Percentiles rank a stretch among this genome's conserved stretches.
phyloP scores from a whole-genome alignment of 2,329 filamentous ascomycete genomes.

The Fusarium begoniae region DNA sequence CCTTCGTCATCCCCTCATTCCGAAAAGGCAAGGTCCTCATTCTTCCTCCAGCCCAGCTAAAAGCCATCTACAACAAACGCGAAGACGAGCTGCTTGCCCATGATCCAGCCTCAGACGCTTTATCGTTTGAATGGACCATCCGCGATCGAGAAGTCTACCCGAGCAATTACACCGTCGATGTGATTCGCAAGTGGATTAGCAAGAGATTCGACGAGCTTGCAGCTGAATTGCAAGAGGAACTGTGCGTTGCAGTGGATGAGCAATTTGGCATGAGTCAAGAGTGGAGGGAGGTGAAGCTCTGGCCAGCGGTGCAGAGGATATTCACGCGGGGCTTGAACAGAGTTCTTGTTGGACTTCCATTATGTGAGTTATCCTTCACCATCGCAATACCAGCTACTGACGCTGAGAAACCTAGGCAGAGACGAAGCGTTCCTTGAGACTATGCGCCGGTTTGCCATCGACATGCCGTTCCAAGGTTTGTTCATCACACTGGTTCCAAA shows the following conservation, averaged over 20 bases:
- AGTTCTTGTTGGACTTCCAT: neutral
- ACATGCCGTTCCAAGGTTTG: neutral
- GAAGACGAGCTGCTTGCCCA: neutral
- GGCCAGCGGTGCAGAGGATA: neutral
- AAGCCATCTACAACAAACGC: neutral
- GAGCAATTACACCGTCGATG: neutral
- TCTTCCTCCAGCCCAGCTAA: neutral
- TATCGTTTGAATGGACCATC: neutral
- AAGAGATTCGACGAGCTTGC: neutral
- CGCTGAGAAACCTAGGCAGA: neutral
- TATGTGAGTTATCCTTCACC: neutral
- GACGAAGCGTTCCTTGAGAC: neutral
- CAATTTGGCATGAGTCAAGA: neutral
- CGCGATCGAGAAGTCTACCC: neutral
- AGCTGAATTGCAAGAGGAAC: neutral
- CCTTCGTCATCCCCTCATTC: neutral
- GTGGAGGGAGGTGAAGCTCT: neutral
- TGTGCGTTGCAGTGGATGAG: neutral
- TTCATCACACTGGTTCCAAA: neutral
- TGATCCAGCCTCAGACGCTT: neutral
- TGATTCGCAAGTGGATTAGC: neutral
- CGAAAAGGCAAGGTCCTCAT: neutral
- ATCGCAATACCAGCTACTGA: neutral
- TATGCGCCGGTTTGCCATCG: neutral
- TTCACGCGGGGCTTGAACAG: neutral